These are phyloP conservation scores for Lecanicillium sp. DNA, from an alignment of 2,329 filamentous ascomycete genomes.

Conservation along the genomic window DNA sequence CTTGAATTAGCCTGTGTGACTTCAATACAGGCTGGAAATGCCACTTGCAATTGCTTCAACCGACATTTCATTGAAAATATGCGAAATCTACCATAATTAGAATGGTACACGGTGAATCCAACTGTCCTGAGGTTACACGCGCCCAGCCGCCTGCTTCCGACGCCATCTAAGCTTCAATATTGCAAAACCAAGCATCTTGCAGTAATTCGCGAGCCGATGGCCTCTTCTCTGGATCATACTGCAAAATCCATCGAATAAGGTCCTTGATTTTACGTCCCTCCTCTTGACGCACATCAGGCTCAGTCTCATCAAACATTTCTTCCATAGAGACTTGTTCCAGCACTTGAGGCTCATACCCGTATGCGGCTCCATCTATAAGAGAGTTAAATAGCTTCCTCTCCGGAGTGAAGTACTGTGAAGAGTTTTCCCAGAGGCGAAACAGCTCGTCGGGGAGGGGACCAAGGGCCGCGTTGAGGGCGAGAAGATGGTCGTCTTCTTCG, in stretches of 20 bases:
- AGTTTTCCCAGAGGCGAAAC: slow-evolving; percentile 15
- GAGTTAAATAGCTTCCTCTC: slow-evolving; percentile 18
- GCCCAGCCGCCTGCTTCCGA: too few species aligned
- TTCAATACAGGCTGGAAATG: too few species aligned
- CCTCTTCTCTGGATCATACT: slow-evolving; percentile 21
- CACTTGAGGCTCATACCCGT: slow-evolving; percentile 16
- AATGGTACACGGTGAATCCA: too few species aligned
- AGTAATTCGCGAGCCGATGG: slow-evolving; percentile 19
- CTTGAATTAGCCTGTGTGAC: too few species aligned
- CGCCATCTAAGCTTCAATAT: too few species aligned
- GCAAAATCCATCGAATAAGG: slow-evolving; percentile 21
- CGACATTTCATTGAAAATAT: too few species aligned
- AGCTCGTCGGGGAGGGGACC: slow-evolving; percentile 14
- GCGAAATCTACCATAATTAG: too few species aligned
- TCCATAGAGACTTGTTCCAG: slow-evolving; percentile 17
- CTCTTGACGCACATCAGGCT: slow-evolving; percentile 15
- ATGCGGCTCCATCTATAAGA: slow-evolving; percentile 14
- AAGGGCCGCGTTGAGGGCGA: slow-evolving; percentile 12
- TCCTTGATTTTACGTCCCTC: slow-evolving; percentile 17
- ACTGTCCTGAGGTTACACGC: too few species aligned
- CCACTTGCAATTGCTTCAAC: too few species aligned
- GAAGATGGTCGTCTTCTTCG: slow-evolving; percentile 17
- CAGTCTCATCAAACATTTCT: slow-evolving; percentile 16
- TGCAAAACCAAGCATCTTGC: slow-evolving; percentile 20
- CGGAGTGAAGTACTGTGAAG: slow-evolving; percentile 18